Conservation (phyloP, 176 grass and related monocot genomes). For the Juncus effusus region DNA sequence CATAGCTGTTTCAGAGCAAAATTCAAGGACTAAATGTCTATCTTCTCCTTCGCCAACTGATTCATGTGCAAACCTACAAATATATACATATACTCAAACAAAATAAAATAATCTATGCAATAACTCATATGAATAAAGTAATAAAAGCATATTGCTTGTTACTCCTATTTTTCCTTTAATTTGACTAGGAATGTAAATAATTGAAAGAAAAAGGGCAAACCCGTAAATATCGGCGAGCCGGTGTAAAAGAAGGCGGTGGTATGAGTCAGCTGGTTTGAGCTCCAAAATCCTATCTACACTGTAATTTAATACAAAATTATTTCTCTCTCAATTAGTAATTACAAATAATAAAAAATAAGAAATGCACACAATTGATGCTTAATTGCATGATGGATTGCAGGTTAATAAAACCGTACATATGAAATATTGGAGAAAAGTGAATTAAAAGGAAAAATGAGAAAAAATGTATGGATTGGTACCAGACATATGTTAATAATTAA, state of each 20-base stretch:
- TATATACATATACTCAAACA: neutral
- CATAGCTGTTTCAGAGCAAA: slow-evolving; percentile 87
- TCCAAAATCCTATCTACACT: slow-evolving; percentile 47
- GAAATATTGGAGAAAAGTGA: neutral
- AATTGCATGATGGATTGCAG: too few relatives aligned
- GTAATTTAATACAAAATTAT: slow-evolving; percentile 20
- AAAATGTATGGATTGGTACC: neutral
- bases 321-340: neutral
- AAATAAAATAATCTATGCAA: neutral
- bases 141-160: slow-evolving; percentile 1
- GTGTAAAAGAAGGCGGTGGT: slow-evolving; percentile 84
- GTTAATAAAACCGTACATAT: neutral
- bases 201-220: slow-evolving; percentile 29
- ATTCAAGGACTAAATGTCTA: slow-evolving; percentile 71
- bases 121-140: neutral
- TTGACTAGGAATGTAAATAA: neutral
- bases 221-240: slow-evolving; percentile 91
- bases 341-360: neutral
- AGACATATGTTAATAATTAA: neutral
- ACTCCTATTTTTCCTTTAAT: neutral
- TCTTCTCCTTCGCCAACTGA: slow-evolving; percentile 84
- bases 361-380: too few relatives aligned
- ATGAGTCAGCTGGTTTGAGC: slow-evolving; percentile 71
- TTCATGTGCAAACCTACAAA: slow-evolving; percentile 77
- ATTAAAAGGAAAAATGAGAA: slow-evolving; percentile 6